Conservation (phyloP, 768 basidiomycete genomes). For the Suillus brevipes region DNA sequence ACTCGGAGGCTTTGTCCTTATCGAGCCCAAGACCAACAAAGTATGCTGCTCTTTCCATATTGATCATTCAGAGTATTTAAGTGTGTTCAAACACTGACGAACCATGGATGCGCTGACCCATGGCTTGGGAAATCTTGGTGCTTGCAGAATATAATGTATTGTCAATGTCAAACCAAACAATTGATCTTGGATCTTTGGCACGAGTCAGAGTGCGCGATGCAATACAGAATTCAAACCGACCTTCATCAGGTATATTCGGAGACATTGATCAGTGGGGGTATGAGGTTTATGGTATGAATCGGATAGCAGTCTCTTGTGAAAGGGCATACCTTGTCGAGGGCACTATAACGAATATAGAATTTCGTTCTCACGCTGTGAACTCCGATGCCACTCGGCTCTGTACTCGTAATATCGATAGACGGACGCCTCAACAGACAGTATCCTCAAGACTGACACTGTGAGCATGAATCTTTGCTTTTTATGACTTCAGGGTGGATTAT, state of each 20-base stretch:
- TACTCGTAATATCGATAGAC: conserved; percentile 9
- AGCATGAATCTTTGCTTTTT: conserved; percentile 32
- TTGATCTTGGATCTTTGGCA: conserved; percentile 50
- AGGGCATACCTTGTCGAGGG: not conserved
- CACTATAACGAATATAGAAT: conserved; percentile 16
- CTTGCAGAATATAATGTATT: conserved; percentile 85
- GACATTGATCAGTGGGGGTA: conserved; percentile 27
- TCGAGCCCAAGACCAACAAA: conserved; percentile 69
- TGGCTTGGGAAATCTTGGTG: conserved; percentile 71
- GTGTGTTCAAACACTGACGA: conserved; percentile 14
- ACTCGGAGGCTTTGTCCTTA: conserved; percentile 64
- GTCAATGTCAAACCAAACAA: conserved; percentile 86
- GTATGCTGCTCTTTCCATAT: conserved; percentile 51
- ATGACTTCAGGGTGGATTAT: conserved; percentile 1
- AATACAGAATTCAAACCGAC: conserved; percentile 12
- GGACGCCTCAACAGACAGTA: conserved; percentile 33
- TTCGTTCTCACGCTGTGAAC: conserved; percentile 23
- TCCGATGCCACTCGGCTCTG: conserved; percentile 9
- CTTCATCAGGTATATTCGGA: conserved; percentile 23
- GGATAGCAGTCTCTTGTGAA: not conserved
- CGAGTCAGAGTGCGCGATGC: conserved; percentile 5
- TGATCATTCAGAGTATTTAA: not conserved
- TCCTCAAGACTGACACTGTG: conserved; percentile 48
- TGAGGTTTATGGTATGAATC: conserved; percentile 17
- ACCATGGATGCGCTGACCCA: conserved; percentile 82